Percentiles rank a stretch among this genome's conserved stretches.
These are phyloP conservation scores for Conidiobolus coronatus DNA, from an alignment of 371 early-diverging fungal genomes.

Conservation along the genomic window DNA sequence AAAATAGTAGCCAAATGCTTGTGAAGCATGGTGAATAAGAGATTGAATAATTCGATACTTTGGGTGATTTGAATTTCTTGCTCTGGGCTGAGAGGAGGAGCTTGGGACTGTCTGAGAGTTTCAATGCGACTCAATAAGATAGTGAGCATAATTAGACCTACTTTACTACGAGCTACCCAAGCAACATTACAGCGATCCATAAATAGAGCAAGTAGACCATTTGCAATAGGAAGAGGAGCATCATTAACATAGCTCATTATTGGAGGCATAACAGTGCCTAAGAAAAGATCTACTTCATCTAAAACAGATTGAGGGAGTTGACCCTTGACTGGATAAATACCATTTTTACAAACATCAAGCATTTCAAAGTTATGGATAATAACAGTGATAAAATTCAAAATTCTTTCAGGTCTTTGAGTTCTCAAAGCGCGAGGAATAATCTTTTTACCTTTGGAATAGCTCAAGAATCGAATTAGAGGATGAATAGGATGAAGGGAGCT, in stretches of 20 bases:
- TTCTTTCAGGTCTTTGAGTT: slow-evolving; percentile 52
- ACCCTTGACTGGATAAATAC: slow-evolving; percentile 7
- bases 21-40: slow-evolving; percentile 50
- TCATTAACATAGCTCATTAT: slow-evolving; percentile 57
- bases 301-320: slow-evolving; percentile 18
- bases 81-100: not conserved
- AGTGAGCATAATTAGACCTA: slow-evolving; percentile 70
- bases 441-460: slow-evolving; percentile 48
- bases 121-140: slow-evolving; percentile 77
- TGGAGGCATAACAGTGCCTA: slow-evolving; percentile 60
- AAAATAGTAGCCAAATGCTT: slow-evolving; percentile 51
- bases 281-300: slow-evolving; percentile 60
- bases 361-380: slow-evolving; percentile 59
- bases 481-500: slow-evolving; percentile 4
- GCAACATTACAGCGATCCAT: slow-evolving; percentile 70
- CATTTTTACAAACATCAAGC: slow-evolving; percentile 53
- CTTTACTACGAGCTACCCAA: slow-evolving; percentile 56
- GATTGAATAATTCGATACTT: slow-evolving; percentile 34
- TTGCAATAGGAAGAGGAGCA: slow-evolving; percentile 53
- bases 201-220: slow-evolving; percentile 46
- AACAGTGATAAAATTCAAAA: slow-evolving; percentile 42
- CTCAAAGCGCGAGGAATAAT: slow-evolving; percentile 63
- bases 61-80: not conserved
- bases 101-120: slow-evolving; percentile 49
- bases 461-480: slow-evolving; percentile 26